These are phyloP conservation scores for Hamamelis virginiana DNA, from an alignment of 164 flowering plant genomes.

Conservation along the genomic window DNA sequence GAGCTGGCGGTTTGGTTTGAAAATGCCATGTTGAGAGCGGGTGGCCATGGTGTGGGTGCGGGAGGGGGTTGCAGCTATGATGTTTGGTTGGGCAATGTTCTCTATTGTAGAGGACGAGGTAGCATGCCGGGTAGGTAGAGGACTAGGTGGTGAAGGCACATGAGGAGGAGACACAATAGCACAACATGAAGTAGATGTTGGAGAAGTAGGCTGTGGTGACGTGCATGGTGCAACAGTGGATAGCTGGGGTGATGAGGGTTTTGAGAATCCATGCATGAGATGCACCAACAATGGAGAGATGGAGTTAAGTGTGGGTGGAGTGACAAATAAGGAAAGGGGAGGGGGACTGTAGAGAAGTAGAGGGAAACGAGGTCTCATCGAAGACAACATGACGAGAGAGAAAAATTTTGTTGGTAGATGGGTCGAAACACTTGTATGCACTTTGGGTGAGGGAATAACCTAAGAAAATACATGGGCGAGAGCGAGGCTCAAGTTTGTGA, in stretches of 20 bases:
- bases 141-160: not conserved
- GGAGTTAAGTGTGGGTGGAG: too few relatives aligned
- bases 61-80: not conserved
- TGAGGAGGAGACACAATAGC: too few relatives aligned
- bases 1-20: not conserved
- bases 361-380: conserved; percentile 5
- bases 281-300: not conserved
- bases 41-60: not conserved
- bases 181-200: not conserved
- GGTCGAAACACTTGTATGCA: conserved; percentile 10
- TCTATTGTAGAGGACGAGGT: too few relatives aligned
- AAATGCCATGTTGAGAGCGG: not conserved
- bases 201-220: too few relatives aligned
- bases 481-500: conserved; percentile 6
- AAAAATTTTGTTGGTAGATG: not conserved
- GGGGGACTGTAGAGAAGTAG: not conserved
- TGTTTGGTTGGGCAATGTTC: not conserved
- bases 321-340: not conserved
- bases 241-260: too few relatives aligned
- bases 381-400: conserved; percentile 2
- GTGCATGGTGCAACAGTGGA: too few relatives aligned
- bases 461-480: conserved; percentile 2
- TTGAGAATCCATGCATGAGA: too few relatives aligned
- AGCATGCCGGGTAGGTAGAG: too few relatives aligned
- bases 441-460: conserved; percentile 8